Base-by-base conservation (phyloP, 257 asterid species). In the Solanum boliviense region DNA sequence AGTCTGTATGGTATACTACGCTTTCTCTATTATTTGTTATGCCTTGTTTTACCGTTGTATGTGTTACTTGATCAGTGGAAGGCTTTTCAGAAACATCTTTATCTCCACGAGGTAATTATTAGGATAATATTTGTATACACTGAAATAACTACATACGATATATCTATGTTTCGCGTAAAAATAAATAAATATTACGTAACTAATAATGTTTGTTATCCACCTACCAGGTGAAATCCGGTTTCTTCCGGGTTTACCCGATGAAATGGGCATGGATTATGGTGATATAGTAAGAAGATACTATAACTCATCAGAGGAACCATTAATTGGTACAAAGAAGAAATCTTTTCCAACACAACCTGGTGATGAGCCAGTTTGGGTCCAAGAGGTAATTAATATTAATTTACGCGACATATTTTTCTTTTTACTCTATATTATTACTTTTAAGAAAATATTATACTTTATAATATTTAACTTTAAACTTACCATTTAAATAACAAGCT, bases 281-380 rank as follows among this genome's bases (percentile, higher is more conserved):
- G 98, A 95, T 71, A 81, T 90, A 39, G 60, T 76, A 2, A 91
- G 93, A 48, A 86, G 88, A 44, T 89, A 89, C 9, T 67, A 67
- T 5, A 89, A 13, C 34, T 68, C 83, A 13, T 72, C 78, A 13
- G 27, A 35, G 34, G 56, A 27, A 16, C 29, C 41, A 9, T 71
- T 25, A 13, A 87, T 21, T 10, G 83, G 41, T 35, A 65, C 15
- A 3, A 34, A 34, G 52, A 65, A 25, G 23, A 31, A 35, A 52
- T 15, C 75, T 31, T 52, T 35, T 52, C 96, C 93, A 0, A 92
- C 91, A 5, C 82, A 81, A 86, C 92, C 91, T 68, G 93, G 94
- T 1, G 89, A 83, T 60, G 86, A 75, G 6, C 94, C 96, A 1
- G 90, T 88, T 2, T 95, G 98, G 98, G 11, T 92, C 86, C 94